Evolutionary conservation across 78 protist species (phyloP), one percentile per base, ranked within the genome.

Genomic region (Mantamonas sphyraenae): DNA sequence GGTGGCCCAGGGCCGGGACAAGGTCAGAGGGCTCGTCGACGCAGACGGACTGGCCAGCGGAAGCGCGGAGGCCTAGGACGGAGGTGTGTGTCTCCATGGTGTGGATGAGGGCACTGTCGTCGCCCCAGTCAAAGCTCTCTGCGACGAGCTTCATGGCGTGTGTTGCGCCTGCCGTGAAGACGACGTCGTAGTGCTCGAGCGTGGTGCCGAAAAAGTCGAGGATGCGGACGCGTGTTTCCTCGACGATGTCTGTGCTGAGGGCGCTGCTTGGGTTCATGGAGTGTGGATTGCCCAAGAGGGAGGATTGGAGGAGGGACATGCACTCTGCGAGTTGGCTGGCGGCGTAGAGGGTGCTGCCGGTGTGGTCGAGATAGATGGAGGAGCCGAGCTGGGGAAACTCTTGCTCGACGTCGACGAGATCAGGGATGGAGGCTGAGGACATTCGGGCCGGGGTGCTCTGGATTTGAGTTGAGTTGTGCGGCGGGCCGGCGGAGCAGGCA

Each of bases 141-240:
- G 81, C 89, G 12, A 82, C 77, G 35, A 77, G 22, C 65, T 74
- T 42, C n/a, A 86, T 47, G 8, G 78, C 67, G 10, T 53, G 78
- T 16, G 88, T 82, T 28, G 88, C 26, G 38, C 86, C 86, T 0
- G 77, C 20, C 30, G 87, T 81, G 77, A 81, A 86, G 33, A 86
- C 30, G 40, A 71, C 76, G 14, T 63, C 40, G 53, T 73, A 83
- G 5, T 82, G 77, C 22, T 55, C 14, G 31, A 38, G 22, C 5
- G 7, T 4, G 3, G 68, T 30, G 37, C 73, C 66, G 68, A 79
- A 79, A 5, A 35, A 72, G 30, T 16, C 31, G 20, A 66, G 19
- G 14, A 83, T 47, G 19, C 17, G 43, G 30, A 9, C 33, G 31
- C 59, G 59, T 12, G 59, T 24, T 5, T 7, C n/a, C 10, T 53